Percentiles rank a stretch among this genome's conserved stretches.
Conservation (phyloP, 2,329 filamentous ascomycete species). For the Emmonsiellopsis sp. region DNA sequence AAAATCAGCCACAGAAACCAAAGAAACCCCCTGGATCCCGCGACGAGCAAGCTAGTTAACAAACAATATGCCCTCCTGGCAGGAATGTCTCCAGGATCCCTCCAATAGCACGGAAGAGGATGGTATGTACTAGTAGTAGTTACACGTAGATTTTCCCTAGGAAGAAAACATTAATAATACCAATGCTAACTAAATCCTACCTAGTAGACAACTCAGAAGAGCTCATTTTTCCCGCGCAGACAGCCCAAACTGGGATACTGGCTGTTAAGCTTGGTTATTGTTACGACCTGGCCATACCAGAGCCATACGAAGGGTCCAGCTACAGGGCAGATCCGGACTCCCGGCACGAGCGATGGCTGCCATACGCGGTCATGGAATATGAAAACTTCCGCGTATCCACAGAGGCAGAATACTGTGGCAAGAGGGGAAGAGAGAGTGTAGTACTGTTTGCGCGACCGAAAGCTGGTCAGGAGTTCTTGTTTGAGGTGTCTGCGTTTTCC, state of each 20-base stretch:
- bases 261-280: background rate
- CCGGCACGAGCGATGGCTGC: constrained; percentile 4
- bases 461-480: background rate
- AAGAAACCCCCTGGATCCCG: background rate
- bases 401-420: constrained; percentile 1
- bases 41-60: background rate
- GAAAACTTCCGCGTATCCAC: constrained; percentile 5
- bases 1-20: background rate
- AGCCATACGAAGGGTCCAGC: constrained; percentile 3
- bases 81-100: background rate
- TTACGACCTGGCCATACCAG: constrained; percentile 1
- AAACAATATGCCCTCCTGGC: background rate
- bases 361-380: constrained; percentile 6
- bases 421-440: background rate
- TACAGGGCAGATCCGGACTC: background rate
- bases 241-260: constrained; percentile 4
- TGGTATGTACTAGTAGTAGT: background rate
- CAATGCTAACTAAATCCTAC: background rate
- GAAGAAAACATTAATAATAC: background rate
- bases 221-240: constrained; percentile 5
- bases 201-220: background rate
- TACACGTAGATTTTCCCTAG: background rate
- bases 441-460: background rate
- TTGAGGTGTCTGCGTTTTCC: constrained; percentile 5
- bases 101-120: background rate